phyloP scores from a whole-genome alignment of 768 basidiomycete species.

The Boletellus emodensis region DNA sequence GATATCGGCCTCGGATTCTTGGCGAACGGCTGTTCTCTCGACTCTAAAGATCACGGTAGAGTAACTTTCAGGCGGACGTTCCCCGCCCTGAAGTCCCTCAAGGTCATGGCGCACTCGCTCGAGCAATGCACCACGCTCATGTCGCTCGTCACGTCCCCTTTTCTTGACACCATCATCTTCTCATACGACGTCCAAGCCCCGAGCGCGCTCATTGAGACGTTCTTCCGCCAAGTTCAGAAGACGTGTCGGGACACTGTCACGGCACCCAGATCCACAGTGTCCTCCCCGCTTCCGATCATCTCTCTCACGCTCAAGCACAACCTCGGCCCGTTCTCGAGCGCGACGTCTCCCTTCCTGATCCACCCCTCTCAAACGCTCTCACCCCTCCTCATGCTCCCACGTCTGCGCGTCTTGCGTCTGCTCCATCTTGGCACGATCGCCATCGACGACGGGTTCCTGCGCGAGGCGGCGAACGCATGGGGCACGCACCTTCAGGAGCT shows the following conservation, averaged over 20 bases:
- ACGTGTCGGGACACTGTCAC: conserved; percentile 9
- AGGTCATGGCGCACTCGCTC: conserved; percentile 22
- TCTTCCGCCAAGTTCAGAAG: conserved; percentile 21
- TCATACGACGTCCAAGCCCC: conserved; percentile 28
- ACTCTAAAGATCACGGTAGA: background rate
- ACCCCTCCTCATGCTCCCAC: conserved; percentile 22
- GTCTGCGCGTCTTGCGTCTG: conserved; percentile 19
- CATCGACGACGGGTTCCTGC: conserved; percentile 26
- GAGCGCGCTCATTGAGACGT: conserved; percentile 15
- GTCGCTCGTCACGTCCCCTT: conserved; percentile 21
- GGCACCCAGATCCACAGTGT: background rate
- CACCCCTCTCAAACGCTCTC: conserved; percentile 21
- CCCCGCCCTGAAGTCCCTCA: conserved; percentile 21
- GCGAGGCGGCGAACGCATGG: conserved; percentile 26
- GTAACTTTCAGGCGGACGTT: conserved; percentile 12
- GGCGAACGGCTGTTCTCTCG: conserved; percentile 3
- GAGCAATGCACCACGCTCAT: conserved; percentile 27
- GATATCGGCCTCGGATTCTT: conserved; percentile 18
- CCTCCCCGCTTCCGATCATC: conserved; percentile 1
- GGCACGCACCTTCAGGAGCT: conserved; percentile 23
- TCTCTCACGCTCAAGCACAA: conserved; percentile 30
- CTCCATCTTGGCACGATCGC: conserved; percentile 26
- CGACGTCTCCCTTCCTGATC: conserved; percentile 21
- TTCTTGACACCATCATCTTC: conserved; percentile 21
- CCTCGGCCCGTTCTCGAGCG: conserved; percentile 18